Base-by-base conservation (phyloP, 108 stramenopile species). In the Cyclostephanos invisitatus region DNA sequence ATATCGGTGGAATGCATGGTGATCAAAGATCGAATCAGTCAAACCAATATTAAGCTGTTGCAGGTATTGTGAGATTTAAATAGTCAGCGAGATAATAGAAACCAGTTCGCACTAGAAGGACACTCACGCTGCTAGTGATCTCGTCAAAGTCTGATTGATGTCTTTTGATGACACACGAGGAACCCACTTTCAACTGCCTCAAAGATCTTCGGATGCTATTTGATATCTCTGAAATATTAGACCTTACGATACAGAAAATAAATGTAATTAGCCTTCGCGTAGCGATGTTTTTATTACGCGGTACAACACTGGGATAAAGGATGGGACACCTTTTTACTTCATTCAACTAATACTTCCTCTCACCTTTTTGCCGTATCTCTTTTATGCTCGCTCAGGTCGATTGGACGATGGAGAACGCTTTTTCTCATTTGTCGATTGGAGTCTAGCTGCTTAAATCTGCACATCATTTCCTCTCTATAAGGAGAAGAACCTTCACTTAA, bases 111-210 rank as follows among this genome's bases (percentile, higher is more conserved):
- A 14, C 44, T 15, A 0, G 22, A 40, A 38, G 4, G 14, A 28
- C 29, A 64, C 63, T 56, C 15, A 73, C 63, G 63, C 82, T 85
- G 21, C 29, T 22, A n/a, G 79, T 53, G 21, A 88, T 77, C 59
- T 91, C 89, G 58, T 86, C 83, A 15, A 88, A 72, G 62, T 91
- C 89, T 15, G 84, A 85, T 47, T 67, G 72, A n/a, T 72, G 64
- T 67, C 86, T 65, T 32, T 70, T 55, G 5, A 77, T 54, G 20
- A 77, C 40, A 18, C 69, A 69, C 35, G 24, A 47, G 62, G 72
- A 54, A 11, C 40, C 62, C 62, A 83, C 68, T 53, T 53, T 59
- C 14, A 20, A 62, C 21, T 51, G 28, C 38, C 11, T 49, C 24
- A 64, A 15, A 21, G 76, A 66, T 20, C 61, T 32, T 37, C 42